Conservation (phyloP, 208 protist genomes). For the Sergeia podlipaevii region DNA sequence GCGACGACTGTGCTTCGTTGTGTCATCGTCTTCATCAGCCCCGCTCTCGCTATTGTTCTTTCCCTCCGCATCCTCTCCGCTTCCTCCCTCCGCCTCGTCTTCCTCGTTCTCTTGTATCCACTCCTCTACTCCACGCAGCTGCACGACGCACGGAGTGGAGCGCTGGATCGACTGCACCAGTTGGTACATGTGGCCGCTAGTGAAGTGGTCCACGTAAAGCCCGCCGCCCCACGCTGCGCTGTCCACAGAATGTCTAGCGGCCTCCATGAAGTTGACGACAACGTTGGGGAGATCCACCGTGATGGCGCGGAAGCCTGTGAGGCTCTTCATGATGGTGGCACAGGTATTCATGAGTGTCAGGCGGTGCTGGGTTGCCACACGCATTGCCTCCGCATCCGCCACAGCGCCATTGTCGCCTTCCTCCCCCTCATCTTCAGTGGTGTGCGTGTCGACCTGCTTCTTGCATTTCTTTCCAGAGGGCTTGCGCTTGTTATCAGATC, state of each 20-base stretch:
- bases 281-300: constrained; percentile 33
- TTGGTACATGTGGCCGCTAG: constrained; percentile 49
- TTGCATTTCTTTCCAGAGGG: too few species aligned
- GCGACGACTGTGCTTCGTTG: not conserved
- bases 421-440: not conserved
- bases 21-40: constrained; percentile 9
- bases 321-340: constrained; percentile 4
- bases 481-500: too few species aligned
- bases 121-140: constrained; percentile 55
- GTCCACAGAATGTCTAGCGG: too few species aligned
- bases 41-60: not conserved
- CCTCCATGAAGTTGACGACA: constrained; percentile 18
- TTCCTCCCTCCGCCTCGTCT: not conserved
- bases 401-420: not conserved
- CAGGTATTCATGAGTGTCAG: constrained; percentile 17
- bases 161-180: constrained; percentile 45
- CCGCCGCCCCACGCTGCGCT: not conserved
- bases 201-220: constrained; percentile 17
- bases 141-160: constrained; percentile 53
- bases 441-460: too few species aligned
- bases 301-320: constrained; percentile 23
- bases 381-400: not conserved
- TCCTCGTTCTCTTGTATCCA: constrained; percentile 42
- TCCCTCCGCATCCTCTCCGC: not conserved
- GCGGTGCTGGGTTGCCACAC: constrained; percentile 14